Conservation (phyloP, 352 stramenopile species). For the Globisporangium viniferum region DNA sequence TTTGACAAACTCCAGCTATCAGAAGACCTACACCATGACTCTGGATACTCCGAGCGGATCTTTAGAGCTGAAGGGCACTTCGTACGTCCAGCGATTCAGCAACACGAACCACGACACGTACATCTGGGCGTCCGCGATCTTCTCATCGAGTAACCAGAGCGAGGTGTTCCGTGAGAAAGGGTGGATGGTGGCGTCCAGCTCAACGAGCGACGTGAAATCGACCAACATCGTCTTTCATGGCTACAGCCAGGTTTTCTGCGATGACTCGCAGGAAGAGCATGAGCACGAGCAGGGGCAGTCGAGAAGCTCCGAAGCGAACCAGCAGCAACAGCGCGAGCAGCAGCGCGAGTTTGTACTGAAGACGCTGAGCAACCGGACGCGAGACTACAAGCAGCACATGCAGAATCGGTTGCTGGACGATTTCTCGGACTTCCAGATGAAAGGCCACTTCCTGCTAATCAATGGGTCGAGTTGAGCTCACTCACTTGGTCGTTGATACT, state of each 20-base stretch:
- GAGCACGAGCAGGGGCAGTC: no score
- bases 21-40: no score
- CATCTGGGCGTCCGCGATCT: constrained; percentile 4
- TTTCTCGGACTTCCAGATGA: not conserved
- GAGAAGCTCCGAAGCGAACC: no score
- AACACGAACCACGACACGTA: not conserved
- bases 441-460: no score
- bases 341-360: constrained; percentile 5
- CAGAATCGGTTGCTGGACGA: not conserved
- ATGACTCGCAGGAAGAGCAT: not conserved
- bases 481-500: no score
- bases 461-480: no score
- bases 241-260: constrained; percentile 3
- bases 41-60: not conserved
- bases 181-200: constrained; percentile 5
- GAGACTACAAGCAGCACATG: not conserved
- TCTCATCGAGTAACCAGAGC: not conserved
- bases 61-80: constrained; percentile 1
- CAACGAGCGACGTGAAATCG: not conserved
- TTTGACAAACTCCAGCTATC: no score
- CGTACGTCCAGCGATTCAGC: constrained; percentile 1
- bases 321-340: no score
- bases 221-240: not conserved
- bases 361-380: not conserved
- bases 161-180: constrained; percentile 3